Evolutionary conservation across 192 early-diverging fungal species (phyloP).

Genomic region (Funneliformis mosseae): DNA sequence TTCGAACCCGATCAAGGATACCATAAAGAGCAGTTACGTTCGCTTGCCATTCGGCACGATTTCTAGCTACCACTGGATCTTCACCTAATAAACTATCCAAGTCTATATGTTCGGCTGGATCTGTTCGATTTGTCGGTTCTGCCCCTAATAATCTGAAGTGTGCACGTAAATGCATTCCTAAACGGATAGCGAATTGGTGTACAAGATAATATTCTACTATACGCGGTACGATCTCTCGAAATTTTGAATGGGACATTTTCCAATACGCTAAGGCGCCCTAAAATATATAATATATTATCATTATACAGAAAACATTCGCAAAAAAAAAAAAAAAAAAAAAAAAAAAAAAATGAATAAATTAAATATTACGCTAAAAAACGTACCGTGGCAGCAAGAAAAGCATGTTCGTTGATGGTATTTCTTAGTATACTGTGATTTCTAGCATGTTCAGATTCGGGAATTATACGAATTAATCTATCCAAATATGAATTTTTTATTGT

Average conservation of each 20-base stretch:
- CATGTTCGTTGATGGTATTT: neutral
- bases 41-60: neutral
- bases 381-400: conserved; percentile 10
- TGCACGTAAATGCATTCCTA: neutral
- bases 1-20: neutral
- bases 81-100: neutral
- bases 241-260: neutral
- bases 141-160: neutral
- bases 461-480: neutral
- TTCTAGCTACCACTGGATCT: neutral
- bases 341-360: too few species aligned
- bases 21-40: neutral
- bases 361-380: neutral
- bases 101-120: neutral
- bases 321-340: too few species aligned
- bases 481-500: neutral
- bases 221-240: neutral
- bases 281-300: neutral
- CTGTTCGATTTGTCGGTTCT: neutral
- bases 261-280: neutral
- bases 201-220: neutral
- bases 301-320: neutral
- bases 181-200: neutral
- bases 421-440: neutral
- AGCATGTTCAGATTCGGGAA: neutral